phyloP scores from a whole-genome alignment of 2,329 filamentous ascomycete species.

The Pseudogymnoascus sp. region DNA sequence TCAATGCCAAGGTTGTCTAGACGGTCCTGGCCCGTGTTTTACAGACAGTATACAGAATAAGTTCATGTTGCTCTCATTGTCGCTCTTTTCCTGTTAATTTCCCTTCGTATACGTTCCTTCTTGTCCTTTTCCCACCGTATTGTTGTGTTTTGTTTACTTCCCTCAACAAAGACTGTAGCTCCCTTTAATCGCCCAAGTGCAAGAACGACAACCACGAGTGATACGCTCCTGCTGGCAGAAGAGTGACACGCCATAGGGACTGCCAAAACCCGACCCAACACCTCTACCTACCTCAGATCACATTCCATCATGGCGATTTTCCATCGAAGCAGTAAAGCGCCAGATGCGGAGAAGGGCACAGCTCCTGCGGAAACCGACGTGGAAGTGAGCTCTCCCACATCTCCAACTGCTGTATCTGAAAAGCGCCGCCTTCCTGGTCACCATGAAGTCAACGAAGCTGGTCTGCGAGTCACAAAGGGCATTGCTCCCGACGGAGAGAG shows the following conservation, averaged over 20 bases:
- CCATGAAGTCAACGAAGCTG: conserved; percentile 21
- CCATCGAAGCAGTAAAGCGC: not conserved
- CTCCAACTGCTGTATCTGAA: not conserved
- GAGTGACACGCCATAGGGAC: not conserved
- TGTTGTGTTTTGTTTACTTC: conserved; percentile 1
- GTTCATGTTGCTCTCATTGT: not conserved
- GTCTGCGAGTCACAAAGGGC: conserved; percentile 27
- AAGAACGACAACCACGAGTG: not conserved
- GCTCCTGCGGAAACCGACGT: not conserved
- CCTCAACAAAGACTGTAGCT: not conserved
- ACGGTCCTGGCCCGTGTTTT: not conserved
- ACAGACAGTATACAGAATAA: not conserved
- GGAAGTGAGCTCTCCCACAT: not conserved
- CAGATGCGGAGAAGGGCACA: not conserved
- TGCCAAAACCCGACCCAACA: not conserved
- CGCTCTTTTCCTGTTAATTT: not conserved
- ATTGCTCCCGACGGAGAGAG: conserved; percentile 54
- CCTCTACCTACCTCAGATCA: not conserved
- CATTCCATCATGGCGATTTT: not conserved
- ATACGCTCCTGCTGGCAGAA: not conserved
- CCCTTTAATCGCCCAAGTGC: not conserved
- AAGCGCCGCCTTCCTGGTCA: not conserved
- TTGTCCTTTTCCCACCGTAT: not conserved
- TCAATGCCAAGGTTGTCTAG: not conserved
- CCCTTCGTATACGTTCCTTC: not conserved